These are phyloP conservation scores for Puccinia horiana DNA, from an alignment of 1,284 basidiomycete species.

Conservation along the genomic window DNA sequence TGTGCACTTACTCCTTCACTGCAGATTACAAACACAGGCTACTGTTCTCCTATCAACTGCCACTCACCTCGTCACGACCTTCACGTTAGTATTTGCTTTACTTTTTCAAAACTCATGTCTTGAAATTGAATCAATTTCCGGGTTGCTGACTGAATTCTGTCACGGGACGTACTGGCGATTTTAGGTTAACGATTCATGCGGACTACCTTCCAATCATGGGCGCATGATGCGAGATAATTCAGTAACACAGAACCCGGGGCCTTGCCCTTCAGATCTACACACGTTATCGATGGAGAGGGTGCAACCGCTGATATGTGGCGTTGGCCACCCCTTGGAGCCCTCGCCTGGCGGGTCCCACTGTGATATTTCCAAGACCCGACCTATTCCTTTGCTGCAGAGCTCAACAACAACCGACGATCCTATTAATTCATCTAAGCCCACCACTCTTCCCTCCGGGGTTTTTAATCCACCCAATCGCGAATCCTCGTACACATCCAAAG, in stretches of 20 bases:
- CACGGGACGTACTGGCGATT: not conserved
- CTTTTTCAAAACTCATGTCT: not conserved
- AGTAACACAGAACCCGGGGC: not conserved
- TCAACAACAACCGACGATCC: not conserved
- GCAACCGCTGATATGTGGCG: not conserved
- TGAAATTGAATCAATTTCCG: not conserved
- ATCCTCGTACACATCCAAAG: not conserved
- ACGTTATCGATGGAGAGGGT: not conserved
- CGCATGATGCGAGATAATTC: not conserved
- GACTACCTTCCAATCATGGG: not conserved
- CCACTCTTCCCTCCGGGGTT: not conserved
- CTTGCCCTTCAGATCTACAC: not conserved
- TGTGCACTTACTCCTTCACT: constrained; percentile 17
- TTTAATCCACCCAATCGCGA: not conserved
- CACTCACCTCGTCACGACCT: not conserved
- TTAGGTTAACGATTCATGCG: not conserved
- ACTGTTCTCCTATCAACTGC: constrained; percentile 2
- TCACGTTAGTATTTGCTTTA: not conserved
- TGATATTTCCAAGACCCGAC: not conserved
- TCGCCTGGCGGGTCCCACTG: not conserved
- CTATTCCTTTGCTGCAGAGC: not conserved
- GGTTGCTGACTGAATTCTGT: not conserved
- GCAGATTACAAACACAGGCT: not conserved
- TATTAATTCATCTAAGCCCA: not conserved
- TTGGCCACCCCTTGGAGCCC: constrained; percentile 1